Percentiles rank a stretch among this genome's conserved stretches.
These are phyloP conservation scores for Ceratocystis harringtonii DNA, from an alignment of 2,329 filamentous ascomycete genomes.

Conservation along the genomic window DNA sequence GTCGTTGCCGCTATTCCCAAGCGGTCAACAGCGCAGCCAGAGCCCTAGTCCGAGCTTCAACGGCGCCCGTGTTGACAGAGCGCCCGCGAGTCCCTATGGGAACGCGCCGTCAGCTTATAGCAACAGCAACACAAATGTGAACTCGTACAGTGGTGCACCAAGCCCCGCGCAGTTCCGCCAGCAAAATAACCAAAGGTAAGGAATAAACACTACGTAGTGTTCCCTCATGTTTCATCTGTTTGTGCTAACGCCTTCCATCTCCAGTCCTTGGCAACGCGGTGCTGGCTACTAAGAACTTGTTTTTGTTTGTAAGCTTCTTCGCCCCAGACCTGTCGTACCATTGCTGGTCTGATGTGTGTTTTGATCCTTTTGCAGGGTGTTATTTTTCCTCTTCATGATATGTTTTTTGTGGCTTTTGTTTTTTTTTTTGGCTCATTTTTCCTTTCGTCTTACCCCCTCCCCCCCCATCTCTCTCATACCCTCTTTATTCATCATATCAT, in stretches of 20 bases:
- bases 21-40: conserved; percentile 23
- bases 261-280: conserved; percentile 32
- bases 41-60: conserved; percentile 24
- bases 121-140: conserved; percentile 19
- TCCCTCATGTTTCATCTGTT: no score
- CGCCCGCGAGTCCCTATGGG: conserved; percentile 25
- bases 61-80: conserved; percentile 16
- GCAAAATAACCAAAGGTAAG: conserved; percentile 29
- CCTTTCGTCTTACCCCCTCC: not conserved
- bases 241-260: conserved; percentile 2
- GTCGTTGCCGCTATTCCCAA: conserved; percentile 31
- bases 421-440: not conserved
- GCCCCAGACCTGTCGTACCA: not conserved
- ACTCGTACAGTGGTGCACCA: conserved; percentile 24
- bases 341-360: not conserved
- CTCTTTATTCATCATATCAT: not conserved
- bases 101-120: conserved; percentile 22
- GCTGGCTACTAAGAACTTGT: conserved; percentile 28
- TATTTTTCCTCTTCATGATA: not conserved
- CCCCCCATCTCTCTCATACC: not conserved
- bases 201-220: no score
- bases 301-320: not conserved
- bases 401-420: conserved; percentile 6
- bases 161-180: conserved; percentile 23
- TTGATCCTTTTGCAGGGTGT: not conserved